Evolutionary conservation across 257 asterid genomes (phyloP), one percentile per base, ranked within the genome.

Genomic region (Nicotiana otophora): DNA sequence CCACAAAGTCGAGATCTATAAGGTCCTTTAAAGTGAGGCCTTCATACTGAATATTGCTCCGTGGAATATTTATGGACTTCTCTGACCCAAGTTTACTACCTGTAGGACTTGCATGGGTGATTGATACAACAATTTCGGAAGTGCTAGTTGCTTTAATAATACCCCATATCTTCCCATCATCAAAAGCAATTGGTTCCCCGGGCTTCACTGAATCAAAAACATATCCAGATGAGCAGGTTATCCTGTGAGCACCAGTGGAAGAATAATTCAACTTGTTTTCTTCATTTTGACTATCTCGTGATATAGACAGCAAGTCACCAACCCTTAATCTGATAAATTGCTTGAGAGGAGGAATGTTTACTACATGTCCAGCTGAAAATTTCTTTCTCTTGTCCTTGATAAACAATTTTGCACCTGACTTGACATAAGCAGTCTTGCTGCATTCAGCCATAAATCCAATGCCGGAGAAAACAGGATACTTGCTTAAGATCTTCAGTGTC

Each of bases 81-180:
- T 92, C 97, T 2, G 93, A 90, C 81, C 97, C 93, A 58, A 92
- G 89, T 86, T 92, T 92, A 53, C 90, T 85, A 26, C 95, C 97
- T 84, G 85, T 92, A 20, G 82, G 87, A 60, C 92, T 90, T 46
- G 97, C 95, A 85, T 90, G 97, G 48, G 93, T 92, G 83, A 92
- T 87, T 53, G 91, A 86, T 31, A 91, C 92, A 1, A 92, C 89
- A 46, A 92, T 91, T 91, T 92, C 97, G 15, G 95, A 86, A 82
- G 82, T 81, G 84, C 92, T 91, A 72, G 89, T 87, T 86, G 93
- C 97, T 83, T 91, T 89, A 31, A 88, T 83, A 81, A 91, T 87
- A 19, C 95, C 97, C 92, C 95, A 92, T 86, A 91, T 89, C 86
- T 91, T 92, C 36, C 97, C 97, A 84, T 92, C 97, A 75, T 92